phyloP scores from a whole-genome alignment of 2,329 filamentous ascomycete genomes.

The Albophoma yamanashiensis region DNA sequence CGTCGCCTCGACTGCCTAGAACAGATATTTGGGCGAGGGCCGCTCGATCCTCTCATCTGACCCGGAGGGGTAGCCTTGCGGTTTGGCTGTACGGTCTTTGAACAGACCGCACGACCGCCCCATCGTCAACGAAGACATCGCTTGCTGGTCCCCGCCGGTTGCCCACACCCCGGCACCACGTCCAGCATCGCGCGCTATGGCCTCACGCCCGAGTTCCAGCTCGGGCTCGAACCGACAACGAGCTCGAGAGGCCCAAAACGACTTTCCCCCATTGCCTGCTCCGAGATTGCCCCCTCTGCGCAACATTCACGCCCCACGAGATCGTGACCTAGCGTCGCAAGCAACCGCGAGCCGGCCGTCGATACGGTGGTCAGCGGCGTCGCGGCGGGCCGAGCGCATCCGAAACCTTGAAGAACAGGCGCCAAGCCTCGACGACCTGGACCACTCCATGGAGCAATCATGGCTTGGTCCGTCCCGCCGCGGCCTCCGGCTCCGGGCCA shows the following conservation, averaged over 20 bases:
- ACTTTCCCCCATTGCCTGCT: constrained; percentile 20
- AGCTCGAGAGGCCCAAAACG: constrained; percentile 16
- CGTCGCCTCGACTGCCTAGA: neutral
- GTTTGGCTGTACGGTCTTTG: neutral
- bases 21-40: neutral
- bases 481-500: constrained; percentile 12
- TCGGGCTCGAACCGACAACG: constrained; percentile 18
- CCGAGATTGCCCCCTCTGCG: constrained; percentile 21
- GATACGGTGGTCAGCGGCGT: constrained; percentile 12
- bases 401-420: constrained; percentile 20
- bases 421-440: constrained; percentile 14
- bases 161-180: neutral
- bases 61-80: neutral
- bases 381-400: constrained; percentile 25
- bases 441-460: constrained; percentile 14
- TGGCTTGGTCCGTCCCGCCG: constrained; percentile 14
- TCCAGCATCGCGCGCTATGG: constrained; percentile 12
- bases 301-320: constrained; percentile 16
- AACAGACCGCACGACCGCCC: neutral
- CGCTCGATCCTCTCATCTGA: neutral
- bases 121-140: neutral
- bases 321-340: constrained; percentile 13
- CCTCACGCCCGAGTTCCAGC: constrained; percentile 20
- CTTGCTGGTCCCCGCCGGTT: neutral
- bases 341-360: constrained; percentile 2